These are phyloP conservation scores for Catharanthus roseus DNA, from an alignment of 257 asterid genomes.

Conservation along the genomic window DNA sequence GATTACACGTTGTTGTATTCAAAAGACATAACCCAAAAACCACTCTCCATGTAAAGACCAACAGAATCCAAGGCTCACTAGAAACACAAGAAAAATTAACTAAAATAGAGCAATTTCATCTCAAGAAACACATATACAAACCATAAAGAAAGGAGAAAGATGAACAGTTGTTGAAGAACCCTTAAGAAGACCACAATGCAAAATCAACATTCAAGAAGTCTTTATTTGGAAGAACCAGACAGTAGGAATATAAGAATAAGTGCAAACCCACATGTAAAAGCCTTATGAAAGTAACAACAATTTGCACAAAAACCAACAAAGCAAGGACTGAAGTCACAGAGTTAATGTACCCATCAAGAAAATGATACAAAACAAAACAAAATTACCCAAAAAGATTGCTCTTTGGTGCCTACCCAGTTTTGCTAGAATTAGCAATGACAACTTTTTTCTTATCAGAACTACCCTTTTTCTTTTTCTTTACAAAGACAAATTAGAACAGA, in stretches of 20 bases:
- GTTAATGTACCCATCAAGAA: conserved; percentile 21
- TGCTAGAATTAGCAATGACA: conserved; percentile 35
- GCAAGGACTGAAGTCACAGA: conserved; percentile 21
- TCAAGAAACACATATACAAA: background rate
- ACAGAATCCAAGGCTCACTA: conserved; percentile 47
- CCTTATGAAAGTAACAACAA: conserved; percentile 11
- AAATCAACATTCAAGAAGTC: conserved; percentile 8
- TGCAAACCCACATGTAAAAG: conserved; percentile 37
- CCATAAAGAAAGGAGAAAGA: conserved; percentile 10
- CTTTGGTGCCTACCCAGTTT: conserved; percentile 42
- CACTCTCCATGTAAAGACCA: conserved; percentile 54
- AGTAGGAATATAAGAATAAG: conserved; percentile 13
- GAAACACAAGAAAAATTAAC: conserved; percentile 29
- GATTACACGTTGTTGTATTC: conserved; percentile 12
- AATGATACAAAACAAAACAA: conserved; percentile 15
- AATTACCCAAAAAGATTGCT: conserved; percentile 36
- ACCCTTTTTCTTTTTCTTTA: conserved; percentile 28
- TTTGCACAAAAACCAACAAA: conserved; percentile 41
- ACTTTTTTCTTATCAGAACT: conserved; percentile 23
- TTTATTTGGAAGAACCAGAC: conserved; percentile 7
- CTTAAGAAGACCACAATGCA: background rate
- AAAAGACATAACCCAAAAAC: conserved; percentile 62
- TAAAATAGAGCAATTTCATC: conserved; percentile 14
- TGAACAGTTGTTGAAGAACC: background rate
- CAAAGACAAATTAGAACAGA: conserved; percentile 30